phyloP scores from a whole-genome alignment of 2,329 filamentous ascomycete genomes.

The Lachnellula hyalina region DNA sequence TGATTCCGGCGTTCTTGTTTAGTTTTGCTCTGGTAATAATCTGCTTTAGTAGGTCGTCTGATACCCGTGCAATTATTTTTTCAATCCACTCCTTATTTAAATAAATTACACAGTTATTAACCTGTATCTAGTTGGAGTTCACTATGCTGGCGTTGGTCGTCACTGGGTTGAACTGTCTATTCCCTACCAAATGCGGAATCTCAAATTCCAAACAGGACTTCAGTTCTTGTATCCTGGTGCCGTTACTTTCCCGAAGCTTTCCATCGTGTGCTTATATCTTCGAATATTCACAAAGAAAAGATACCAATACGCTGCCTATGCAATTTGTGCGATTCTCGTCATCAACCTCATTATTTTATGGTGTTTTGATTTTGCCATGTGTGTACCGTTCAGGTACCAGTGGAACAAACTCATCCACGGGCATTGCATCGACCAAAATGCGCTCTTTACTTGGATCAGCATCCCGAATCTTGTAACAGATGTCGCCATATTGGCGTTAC shows the following conservation, averaged over 20 bases:
- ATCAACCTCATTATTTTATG: not conserved
- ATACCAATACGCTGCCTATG: not conserved
- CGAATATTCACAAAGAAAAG: conserved; percentile 2
- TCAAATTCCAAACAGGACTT: not conserved
- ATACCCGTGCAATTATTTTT: not conserved
- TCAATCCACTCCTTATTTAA: not conserved
- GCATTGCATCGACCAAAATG: not conserved
- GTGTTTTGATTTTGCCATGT: not conserved
- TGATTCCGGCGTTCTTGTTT: not conserved
- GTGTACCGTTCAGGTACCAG: not conserved
- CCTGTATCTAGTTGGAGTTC: not conserved
- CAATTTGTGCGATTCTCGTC: not conserved
- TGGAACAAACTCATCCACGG: conserved; percentile 1
- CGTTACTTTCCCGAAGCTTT: not conserved
- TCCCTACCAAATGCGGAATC: not conserved
- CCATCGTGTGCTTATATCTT: conserved; percentile 5
- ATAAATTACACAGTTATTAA: not conserved
- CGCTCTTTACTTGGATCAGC: not conserved
- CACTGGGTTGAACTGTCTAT: not conserved
- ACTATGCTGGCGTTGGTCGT: not conserved
- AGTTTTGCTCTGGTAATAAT: not conserved
- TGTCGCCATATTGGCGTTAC: conserved; percentile 3
- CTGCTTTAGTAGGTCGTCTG: not conserved
- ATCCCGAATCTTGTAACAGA: conserved; percentile 4
- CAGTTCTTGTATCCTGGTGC: not conserved